These are phyloP conservation scores for Sistotremastrum suecicum DNA, from an alignment of 768 basidiomycete species.

Conservation along the genomic window DNA sequence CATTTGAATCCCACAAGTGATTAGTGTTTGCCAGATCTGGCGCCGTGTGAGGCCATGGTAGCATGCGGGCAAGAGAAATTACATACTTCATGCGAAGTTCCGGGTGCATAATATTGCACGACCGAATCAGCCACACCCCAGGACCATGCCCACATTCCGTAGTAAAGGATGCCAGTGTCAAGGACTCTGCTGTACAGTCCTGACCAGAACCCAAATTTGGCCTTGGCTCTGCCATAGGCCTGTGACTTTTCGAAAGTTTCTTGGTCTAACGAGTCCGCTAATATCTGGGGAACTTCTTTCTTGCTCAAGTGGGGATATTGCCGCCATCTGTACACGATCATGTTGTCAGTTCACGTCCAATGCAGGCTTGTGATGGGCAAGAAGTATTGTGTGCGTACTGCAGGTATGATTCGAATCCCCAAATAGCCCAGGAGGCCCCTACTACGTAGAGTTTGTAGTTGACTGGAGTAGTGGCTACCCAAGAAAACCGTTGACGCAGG, in stretches of 20 bases:
- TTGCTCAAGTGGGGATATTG: constrained; percentile 82
- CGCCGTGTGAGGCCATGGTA: not conserved
- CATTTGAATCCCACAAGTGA: constrained; percentile 56
- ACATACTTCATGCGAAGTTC: constrained; percentile 57
- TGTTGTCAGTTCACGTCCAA: not conserved
- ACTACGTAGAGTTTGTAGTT: constrained; percentile 81
- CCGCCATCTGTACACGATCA: constrained; percentile 31
- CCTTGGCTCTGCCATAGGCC: constrained; percentile 82
- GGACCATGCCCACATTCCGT: constrained; percentile 69
- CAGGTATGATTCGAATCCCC: constrained; percentile 79
- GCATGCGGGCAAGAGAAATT: not conserved
- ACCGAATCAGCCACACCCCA: constrained; percentile 52
- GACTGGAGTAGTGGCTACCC: constrained; percentile 56
- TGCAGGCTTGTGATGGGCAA: not conserved
- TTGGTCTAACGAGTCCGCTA: constrained; percentile 51
- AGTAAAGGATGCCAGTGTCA: constrained; percentile 57
- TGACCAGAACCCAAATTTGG: constrained; percentile 62
- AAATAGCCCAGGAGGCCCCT: constrained; percentile 57
- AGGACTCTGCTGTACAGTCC: constrained; percentile 60
- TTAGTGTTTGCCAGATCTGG: constrained; percentile 75
- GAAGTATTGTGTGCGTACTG: constrained; percentile 36
- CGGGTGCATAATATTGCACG: constrained; percentile 44
- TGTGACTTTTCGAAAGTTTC: constrained; percentile 83
- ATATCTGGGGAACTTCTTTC: constrained; percentile 50
- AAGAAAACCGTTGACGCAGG: constrained; percentile 51